Evolutionary conservation across 1,284 basidiomycete genomes (phyloP).

Genomic region (Ceratobasidium papillatum): DNA sequence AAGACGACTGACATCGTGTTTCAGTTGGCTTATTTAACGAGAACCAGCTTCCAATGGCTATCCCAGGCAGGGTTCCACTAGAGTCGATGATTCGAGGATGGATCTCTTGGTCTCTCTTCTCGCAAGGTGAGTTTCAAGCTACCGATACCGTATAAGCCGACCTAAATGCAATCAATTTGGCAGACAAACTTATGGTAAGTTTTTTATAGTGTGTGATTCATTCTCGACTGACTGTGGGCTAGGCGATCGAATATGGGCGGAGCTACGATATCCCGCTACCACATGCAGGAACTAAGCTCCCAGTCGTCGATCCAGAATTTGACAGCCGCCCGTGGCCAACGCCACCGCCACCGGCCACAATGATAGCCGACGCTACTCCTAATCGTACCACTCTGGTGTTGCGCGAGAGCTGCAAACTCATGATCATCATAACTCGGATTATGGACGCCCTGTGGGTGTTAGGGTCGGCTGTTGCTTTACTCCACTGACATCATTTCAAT

Average conservation of each 20-base stretch:
- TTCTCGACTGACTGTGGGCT: not conserved
- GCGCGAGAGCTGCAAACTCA: slow-evolving; percentile 30
- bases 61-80: not conserved
- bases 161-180: not conserved
- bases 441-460: not conserved
- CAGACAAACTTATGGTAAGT: slow-evolving; percentile 23
- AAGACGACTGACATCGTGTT: not conserved
- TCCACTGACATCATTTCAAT: not conserved
- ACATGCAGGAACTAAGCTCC: slow-evolving; percentile 19
- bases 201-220: too few relatives aligned
- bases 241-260: slow-evolving; percentile 52
- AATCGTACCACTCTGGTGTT: slow-evolving; percentile 16
- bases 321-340: slow-evolving; percentile 14
- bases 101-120: slow-evolving; percentile 27
- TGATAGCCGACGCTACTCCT: not conserved
- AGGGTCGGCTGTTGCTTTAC: not conserved
- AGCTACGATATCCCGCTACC: slow-evolving; percentile 60
- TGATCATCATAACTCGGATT: slow-evolving; percentile 10
- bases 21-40: slow-evolving; percentile 3
- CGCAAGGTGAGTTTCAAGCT: slow-evolving; percentile 16
- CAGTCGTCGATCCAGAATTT: slow-evolving; percentile 3
- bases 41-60: not conserved
- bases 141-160: not conserved
- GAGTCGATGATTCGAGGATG: not conserved
- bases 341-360: not conserved